These are phyloP conservation scores for Lagenidium giganteum DNA, from an alignment of 352 stramenopile genomes.

Conservation along the genomic window DNA sequence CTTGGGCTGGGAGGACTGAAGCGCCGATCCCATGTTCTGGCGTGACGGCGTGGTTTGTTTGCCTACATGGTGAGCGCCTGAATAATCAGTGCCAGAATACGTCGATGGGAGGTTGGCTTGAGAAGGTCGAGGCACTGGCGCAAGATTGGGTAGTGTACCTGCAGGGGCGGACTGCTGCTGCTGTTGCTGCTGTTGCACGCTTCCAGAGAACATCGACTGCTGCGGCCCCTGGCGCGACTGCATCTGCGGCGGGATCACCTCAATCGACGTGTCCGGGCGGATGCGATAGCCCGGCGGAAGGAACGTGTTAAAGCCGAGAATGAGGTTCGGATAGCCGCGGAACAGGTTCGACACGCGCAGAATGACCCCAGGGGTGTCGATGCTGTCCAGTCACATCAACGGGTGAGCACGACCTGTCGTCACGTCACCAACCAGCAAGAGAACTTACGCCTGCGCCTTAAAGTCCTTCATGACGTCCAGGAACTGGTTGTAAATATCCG, in stretches of 20 bases:
- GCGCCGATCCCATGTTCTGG: slow-evolving; percentile 31
- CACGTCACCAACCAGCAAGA: neutral
- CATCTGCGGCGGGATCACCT: slow-evolving; percentile 70
- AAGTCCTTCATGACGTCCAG: slow-evolving; percentile 99
- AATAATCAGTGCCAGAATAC: slow-evolving; percentile 52
- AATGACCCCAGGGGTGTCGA: slow-evolving; percentile 99
- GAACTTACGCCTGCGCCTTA: slow-evolving; percentile 89
- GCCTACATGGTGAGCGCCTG: slow-evolving; percentile 16
- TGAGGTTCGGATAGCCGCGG: slow-evolving; percentile 97
- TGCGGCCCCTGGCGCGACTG: slow-evolving; percentile 22
- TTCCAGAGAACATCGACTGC: slow-evolving; percentile 24
- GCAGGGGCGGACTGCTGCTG: slow-evolving; percentile 25
- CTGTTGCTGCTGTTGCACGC: slow-evolving; percentile 3
- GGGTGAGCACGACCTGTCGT: slow-evolving; percentile 1
- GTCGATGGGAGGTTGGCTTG: slow-evolving; percentile 65
- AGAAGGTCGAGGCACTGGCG: slow-evolving; percentile 43
- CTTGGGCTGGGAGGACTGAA: slow-evolving; percentile 21
- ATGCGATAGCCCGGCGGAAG: slow-evolving; percentile 93
- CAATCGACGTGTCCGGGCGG: slow-evolving; percentile 75
- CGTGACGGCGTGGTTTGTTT: slow-evolving; percentile 50
- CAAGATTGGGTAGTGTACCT: slow-evolving; percentile 30
- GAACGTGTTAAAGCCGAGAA: slow-evolving; percentile 99
- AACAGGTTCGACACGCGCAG: slow-evolving; percentile 97
- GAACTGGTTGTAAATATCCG: slow-evolving; percentile 99
- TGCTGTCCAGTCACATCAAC: slow-evolving; percentile 36